Base-by-base conservation (phyloP, 805 yeast species). In the Saccharomycopsis sp. region DNA sequence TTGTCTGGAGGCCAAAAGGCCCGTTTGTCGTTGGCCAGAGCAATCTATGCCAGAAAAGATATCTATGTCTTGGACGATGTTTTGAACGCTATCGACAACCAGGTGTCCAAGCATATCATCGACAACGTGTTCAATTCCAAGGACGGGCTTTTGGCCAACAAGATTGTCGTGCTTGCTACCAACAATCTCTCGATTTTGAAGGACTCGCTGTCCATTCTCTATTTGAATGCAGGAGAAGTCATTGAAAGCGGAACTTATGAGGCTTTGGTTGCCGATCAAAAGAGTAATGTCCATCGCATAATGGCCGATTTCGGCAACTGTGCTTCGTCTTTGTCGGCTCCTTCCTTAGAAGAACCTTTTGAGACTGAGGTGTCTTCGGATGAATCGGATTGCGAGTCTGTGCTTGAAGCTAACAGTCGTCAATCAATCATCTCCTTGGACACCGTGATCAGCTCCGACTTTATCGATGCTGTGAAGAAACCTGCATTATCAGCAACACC, bases 31-130 rank as follows among this genome's bases (percentile, higher is more conserved):
- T 71, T 85, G 52, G 89, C 90, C 0, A 77, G 91, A 65, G 88
- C 89, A 0, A 84, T 85, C 2, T 85, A 85, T 66, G 71, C 87
- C 0, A 71, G 82, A 55, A 74, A 78, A 1, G 86, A 84, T 68
- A 73, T 84, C 3, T 79, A 81, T 59, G 65, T 85, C 44, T 63
- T 85, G 56, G 91, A 85, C 70, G 91, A 85, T 67, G 75, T 85
- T 29, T 71, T 85, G 58, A 79, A 86, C 63, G 89, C 90, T 1
- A 89, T 85, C 20, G 91, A 85, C 72, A 82, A 86, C 1, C 84
- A 84, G 65, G 91, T 85, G 53, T 82, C 85, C 49, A 78, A 74
- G 60, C 78, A 76, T 55, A 78, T 83, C 54, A 76, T 80, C 62
- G 73, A 78, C 5, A 65, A 75, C 42, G 85, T 84, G n/a, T 66